Percentiles rank a stretch among this genome's conserved stretches.
Evolutionary conservation across 768 basidiomycete genomes (phyloP).

Genomic region (Flagelloscypha sp.): DNA sequence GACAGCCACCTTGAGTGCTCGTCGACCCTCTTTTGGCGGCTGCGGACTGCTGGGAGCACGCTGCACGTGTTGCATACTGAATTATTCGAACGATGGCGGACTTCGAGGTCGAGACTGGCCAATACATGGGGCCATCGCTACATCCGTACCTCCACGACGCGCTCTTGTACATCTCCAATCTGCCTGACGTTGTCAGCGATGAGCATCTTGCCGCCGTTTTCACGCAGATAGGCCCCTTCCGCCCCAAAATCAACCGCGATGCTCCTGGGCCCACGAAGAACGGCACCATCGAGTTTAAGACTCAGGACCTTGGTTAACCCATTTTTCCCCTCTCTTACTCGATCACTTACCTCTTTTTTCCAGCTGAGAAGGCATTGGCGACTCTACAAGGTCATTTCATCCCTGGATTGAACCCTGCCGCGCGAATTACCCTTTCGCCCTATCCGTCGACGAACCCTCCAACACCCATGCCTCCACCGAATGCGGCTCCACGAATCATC

Average conservation of each 20-base stretch:
- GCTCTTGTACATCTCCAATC: slow-evolving; percentile 68
- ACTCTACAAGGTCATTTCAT: slow-evolving; percentile 73
- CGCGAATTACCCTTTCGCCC: slow-evolving; percentile 65
- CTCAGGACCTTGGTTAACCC: slow-evolving; percentile 34
- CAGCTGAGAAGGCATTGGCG: slow-evolving; percentile 86
- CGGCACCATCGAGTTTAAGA: slow-evolving; percentile 81
- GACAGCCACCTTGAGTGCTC: too few relatives aligned
- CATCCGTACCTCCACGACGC: slow-evolving; percentile 86
- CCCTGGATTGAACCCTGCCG: slow-evolving; percentile 49
- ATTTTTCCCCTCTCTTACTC: slow-evolving; percentile 4
- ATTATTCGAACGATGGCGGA: too few relatives aligned
- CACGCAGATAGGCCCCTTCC: slow-evolving; percentile 69
- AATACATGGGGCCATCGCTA: slow-evolving; percentile 34
- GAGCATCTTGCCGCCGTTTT: slow-evolving; percentile 71
- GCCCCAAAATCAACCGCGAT: slow-evolving; percentile 68
- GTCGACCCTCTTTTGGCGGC: too few relatives aligned
- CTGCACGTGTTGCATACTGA: too few relatives aligned
- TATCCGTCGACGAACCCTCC: slow-evolving; percentile 77
- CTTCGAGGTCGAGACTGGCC: slow-evolving; percentile 16
- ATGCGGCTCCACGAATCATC: slow-evolving; percentile 70
- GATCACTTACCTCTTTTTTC: slow-evolving; percentile 6
- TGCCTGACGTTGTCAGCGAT: slow-evolving; percentile 67
- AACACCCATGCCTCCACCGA: slow-evolving; percentile 65
- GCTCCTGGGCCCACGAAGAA: slow-evolving; percentile 40
- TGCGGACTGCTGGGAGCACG: too few relatives aligned